Evolutionary conservation across 1,284 basidiomycete genomes (phyloP).

Genomic region (Leucoagaricus sp.): DNA sequence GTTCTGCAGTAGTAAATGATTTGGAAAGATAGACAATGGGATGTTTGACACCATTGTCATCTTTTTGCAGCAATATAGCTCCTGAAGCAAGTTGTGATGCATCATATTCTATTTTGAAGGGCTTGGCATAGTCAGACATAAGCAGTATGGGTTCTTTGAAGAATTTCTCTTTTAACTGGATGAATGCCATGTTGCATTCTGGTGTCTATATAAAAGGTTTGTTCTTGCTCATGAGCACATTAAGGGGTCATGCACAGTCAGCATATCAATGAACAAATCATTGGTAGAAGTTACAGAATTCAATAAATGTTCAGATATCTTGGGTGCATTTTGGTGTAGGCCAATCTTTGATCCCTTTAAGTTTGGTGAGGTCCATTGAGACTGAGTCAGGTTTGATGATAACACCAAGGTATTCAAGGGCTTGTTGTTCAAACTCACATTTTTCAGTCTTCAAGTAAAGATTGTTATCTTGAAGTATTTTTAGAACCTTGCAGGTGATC

Average conservation of each 20-base stretch:
- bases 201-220: too few relatives aligned
- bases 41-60: conserved; percentile 21
- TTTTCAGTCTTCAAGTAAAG: conserved; percentile 24
- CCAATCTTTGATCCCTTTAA: conserved; percentile 23
- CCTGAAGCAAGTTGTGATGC: conserved; percentile 27
- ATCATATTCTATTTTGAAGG: conserved; percentile 27
- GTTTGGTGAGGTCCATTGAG: not conserved
- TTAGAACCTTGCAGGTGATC: conserved; percentile 12
- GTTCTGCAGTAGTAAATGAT: conserved; percentile 27
- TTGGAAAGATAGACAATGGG: conserved; percentile 24
- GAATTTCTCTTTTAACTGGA: too few relatives aligned
- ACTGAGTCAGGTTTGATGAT: not conserved
- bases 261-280: conserved; percentile 28
- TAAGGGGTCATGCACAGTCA: conserved; percentile 21
- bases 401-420: conserved; percentile 24
- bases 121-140: conserved; percentile 16
- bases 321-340: conserved; percentile 19
- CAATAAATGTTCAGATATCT: conserved; percentile 26
- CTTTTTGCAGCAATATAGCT: conserved; percentile 27
- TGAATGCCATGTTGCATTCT: too few relatives aligned
- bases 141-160: too few relatives aligned
- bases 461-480: conserved; percentile 17
- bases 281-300: conserved; percentile 26
- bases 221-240: too few relatives aligned
- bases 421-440: conserved; percentile 19